Percentiles rank a stretch among this genome's conserved stretches.
Conservation (phyloP, 805 yeast species). For the Ogataea nonfermentans region DNA sequence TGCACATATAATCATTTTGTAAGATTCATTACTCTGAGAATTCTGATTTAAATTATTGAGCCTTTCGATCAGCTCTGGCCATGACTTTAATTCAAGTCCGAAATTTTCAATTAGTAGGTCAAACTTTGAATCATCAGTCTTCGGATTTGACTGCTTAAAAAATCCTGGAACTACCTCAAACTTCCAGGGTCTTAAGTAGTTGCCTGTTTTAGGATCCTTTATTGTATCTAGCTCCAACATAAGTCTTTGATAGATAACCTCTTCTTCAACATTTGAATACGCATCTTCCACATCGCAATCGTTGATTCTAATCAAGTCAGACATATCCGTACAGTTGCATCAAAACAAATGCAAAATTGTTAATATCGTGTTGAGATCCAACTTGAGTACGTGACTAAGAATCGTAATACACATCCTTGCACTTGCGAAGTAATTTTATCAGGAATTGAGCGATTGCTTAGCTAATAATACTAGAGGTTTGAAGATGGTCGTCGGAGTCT, state of each 20-base stretch:
- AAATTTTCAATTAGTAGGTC: slow-evolving; percentile 42
- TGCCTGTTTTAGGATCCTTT: slow-evolving; percentile 27
- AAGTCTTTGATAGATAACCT: slow-evolving; percentile 12
- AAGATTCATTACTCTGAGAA: slow-evolving; percentile 34
- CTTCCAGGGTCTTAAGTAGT: slow-evolving; percentile 39
- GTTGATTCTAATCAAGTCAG: slow-evolving; percentile 22
- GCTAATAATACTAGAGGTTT: too few relatives aligned
- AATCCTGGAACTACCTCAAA: slow-evolving; percentile 50
- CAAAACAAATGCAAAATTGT: too few relatives aligned
- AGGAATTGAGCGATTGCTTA: too few relatives aligned
- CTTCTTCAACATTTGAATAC: slow-evolving; percentile 22
- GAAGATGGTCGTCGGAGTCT: too few relatives aligned
- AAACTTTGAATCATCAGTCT: slow-evolving; percentile 47
- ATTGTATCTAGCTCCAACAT: slow-evolving; percentile 14
- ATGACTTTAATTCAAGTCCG: slow-evolving; percentile 41
- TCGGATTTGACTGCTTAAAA: slow-evolving; percentile 44
- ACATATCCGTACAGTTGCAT: slow-evolving; percentile 4
- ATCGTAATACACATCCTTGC: too few relatives aligned
- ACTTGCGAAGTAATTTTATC: too few relatives aligned
- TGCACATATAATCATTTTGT: slow-evolving; percentile 52
- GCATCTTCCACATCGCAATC: slow-evolving; percentile 32
- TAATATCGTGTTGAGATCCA: too few relatives aligned
- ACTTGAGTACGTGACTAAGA: not conserved
- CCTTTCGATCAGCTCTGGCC: slow-evolving; percentile 40
- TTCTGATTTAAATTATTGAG: slow-evolving; percentile 19